phyloP scores from a whole-genome alignment of 1,139 yeast genomes.

The Scheffersomyces insectosa region DNA sequence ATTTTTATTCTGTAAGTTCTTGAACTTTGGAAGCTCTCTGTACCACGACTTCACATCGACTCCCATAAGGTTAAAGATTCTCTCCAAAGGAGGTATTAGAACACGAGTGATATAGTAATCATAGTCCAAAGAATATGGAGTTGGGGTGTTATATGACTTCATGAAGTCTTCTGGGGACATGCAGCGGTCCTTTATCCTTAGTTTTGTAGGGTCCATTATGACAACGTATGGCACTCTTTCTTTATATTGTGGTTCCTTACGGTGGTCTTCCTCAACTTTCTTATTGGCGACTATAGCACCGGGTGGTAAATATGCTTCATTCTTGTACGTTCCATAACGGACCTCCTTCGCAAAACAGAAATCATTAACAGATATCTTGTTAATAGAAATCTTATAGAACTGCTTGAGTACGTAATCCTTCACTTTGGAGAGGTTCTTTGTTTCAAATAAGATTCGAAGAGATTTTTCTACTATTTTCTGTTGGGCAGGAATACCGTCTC shows the following conservation, averaged over 20 bases:
- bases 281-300: slow-evolving; percentile 81
- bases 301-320: slow-evolving; percentile 74
- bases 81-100: slow-evolving; percentile 83
- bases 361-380: slow-evolving; percentile 69
- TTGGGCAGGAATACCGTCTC: slow-evolving; percentile 95
- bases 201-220: slow-evolving; percentile 62
- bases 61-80: slow-evolving; percentile 81
- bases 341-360: slow-evolving; percentile 94
- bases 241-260: slow-evolving; percentile 82
- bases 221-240: slow-evolving; percentile 91
- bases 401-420: slow-evolving; percentile 65
- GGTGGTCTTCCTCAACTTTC: slow-evolving; percentile 60
- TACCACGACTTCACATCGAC: slow-evolving; percentile 81
- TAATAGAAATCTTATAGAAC: slow-evolving; percentile 62
- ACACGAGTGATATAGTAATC: slow-evolving; percentile 84
- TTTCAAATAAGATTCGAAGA: slow-evolving; percentile 67
- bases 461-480: slow-evolving; percentile 77
- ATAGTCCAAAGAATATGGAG: slow-evolving; percentile 59
- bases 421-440: slow-evolving; percentile 68
- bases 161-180: slow-evolving; percentile 76
- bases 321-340: slow-evolving; percentile 77
- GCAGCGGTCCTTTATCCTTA: slow-evolving; percentile 74
- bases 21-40: slow-evolving; percentile 58
- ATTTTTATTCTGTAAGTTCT: slow-evolving; percentile 4
- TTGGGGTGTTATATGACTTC: slow-evolving; percentile 29